Base-by-base conservation (phyloP, 352 stramenopile genomes). In the Globisporangium radiosum region DNA sequence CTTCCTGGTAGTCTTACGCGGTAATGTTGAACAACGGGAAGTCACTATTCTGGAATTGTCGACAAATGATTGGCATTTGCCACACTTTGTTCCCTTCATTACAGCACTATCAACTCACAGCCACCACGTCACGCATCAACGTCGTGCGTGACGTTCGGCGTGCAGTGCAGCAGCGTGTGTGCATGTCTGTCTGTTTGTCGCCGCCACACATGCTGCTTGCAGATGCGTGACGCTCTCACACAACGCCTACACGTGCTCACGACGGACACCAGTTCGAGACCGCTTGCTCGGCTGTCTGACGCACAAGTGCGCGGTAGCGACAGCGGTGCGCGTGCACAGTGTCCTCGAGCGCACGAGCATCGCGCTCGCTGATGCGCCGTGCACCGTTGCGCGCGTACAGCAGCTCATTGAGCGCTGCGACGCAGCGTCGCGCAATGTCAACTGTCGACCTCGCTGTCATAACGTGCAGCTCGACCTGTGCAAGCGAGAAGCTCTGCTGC, bases 401-500 rank as follows among this genome's bases (percentile, higher is more conserved):
- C 25, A 47, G 39, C 39, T 13, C 39, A 37, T 73, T 77, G 13
- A 75, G 52, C 40, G 33, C 49, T 14, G 54, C 33, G 10, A 77
- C 50, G 15, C 17, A 14, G 8, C 43, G 11, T 10, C 70, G 59
- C 4, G 52, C 62, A 5, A 52, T 65, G 45, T 49, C 58, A 8
- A 58, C n/a, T 4, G 47, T 44, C 25, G 25, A 53, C 0, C 52
- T 36, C 6, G 19, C 56, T 13, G 68, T 70, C 40, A 14, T 33
- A 13, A 47, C 37, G 33, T 14, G 45, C 45, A 78, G 50, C 60
- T 76, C 65, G 47, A 78, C 39, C 6, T 69, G 65, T 37, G 67
- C 60, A 7, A 78, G 62, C 37, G 71, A 69, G 10, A 43, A 52
- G 49, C 68, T 78, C 54, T 64, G 40, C 25, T 67, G 65, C 33